A percentile compares a stretch with the other conserved stretches of the same genome.
These are phyloP conservation scores for Colletotrichum graminicola DNA, from an alignment of 2,329 filamentous ascomycete species.

Conservation along the genomic window DNA sequence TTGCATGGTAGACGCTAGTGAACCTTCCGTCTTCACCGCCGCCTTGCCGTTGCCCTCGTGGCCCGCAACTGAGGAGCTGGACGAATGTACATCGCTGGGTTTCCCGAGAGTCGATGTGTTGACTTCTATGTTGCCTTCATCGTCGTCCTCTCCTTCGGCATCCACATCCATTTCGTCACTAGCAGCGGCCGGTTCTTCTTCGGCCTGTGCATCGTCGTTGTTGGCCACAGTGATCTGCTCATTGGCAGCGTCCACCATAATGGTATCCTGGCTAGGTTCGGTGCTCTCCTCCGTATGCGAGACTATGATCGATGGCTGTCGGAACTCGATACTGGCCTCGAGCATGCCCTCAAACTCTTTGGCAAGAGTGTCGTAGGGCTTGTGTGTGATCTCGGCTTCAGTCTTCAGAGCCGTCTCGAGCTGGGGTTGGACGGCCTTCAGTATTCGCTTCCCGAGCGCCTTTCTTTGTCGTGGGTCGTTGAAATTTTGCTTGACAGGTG, in stretches of 20 bases:
- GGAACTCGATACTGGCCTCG: conserved; percentile 73
- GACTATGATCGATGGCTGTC: conserved; percentile 54
- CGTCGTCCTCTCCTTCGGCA: conserved; percentile 53
- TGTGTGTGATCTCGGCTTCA: conserved; percentile 83
- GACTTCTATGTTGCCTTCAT: conserved; percentile 60
- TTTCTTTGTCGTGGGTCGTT: conserved; percentile 84
- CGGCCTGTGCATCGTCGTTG: conserved; percentile 44
- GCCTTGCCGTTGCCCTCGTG: conserved; percentile 45
- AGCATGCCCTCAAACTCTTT: conserved; percentile 81
- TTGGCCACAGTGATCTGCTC: conserved; percentile 61
- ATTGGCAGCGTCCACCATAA: conserved; percentile 64
- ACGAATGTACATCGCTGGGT: conserved; percentile 44
- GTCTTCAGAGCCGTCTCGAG: conserved; percentile 82
- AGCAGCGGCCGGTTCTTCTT: conserved; percentile 51
- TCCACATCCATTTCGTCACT: conserved; percentile 55
- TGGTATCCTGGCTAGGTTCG: conserved; percentile 59
- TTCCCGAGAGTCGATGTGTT: conserved; percentile 56
- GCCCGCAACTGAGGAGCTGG: conserved; percentile 47
- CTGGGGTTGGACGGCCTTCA: conserved; percentile 83
- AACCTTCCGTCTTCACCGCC: conserved; percentile 46
- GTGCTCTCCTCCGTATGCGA: conserved; percentile 54
- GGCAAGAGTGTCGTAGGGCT: conserved; percentile 76
- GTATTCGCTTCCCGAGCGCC: conserved; percentile 88
- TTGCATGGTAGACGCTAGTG: conserved; percentile 48
- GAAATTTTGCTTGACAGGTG: conserved; percentile 63